A percentile compares a stretch with the other conserved stretches of the same genome.
These are phyloP conservation scores for Neltuma alba DNA, from an alignment of 306 rosid genomes.

Conservation along the genomic window DNA sequence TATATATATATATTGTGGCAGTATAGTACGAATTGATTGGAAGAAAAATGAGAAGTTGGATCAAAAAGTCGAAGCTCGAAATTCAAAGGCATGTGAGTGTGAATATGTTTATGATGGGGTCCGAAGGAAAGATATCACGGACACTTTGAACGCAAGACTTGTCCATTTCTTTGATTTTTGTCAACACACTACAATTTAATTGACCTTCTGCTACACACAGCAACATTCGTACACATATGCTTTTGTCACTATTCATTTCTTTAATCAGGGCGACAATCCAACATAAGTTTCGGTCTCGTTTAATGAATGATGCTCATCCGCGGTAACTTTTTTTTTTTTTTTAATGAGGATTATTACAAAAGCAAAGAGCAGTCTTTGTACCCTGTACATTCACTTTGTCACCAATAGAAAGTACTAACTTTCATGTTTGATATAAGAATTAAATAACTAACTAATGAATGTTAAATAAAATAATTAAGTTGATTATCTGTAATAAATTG, in stretches of 20 bases:
- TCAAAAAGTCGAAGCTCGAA: not conserved
- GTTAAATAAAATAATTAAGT: no score
- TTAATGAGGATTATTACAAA: not conserved
- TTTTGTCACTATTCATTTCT: not conserved
- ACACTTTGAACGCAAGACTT: not conserved
- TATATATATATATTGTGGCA: no score
- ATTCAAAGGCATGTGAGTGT: not conserved
- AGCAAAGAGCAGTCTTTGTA: not conserved
- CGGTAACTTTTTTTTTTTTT: not conserved
- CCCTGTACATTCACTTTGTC: not conserved
- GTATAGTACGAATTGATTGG: no score
- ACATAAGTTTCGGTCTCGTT: not conserved
- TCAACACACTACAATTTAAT: not conserved
- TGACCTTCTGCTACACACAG: not conserved
- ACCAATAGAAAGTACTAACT: no score
- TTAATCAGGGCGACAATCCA: not conserved
- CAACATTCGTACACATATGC: not conserved
- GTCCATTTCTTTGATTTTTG: slow-evolving; percentile 9
- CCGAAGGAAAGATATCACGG: not conserved
- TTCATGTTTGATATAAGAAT: no score
- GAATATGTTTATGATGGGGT: not conserved
- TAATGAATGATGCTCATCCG: not conserved
- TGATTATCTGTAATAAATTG: no score
- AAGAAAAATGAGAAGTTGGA: not conserved
- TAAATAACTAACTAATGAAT: no score